Evolutionary conservation across 2,329 filamentous ascomycete genomes (phyloP), one percentile per base, ranked within the genome.

Genomic region (Ascochyta clinopodiicola): DNA sequence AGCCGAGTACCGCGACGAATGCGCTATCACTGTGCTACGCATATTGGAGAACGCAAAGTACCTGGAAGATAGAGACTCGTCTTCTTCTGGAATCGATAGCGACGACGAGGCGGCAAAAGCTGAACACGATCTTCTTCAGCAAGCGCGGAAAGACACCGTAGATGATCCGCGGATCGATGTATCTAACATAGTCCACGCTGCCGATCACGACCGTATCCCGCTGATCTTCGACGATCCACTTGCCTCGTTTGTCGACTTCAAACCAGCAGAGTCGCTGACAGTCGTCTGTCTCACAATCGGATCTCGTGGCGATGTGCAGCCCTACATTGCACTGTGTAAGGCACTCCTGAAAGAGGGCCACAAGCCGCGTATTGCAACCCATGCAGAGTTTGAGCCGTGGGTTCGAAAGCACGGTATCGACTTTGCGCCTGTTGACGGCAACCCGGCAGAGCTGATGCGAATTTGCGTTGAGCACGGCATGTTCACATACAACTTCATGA

Each of bases 381-480:
- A 99, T 72, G 83, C 81, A 22, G 94, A 98, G 74, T 99, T 99
- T 68, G 88, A 90, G 66, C 84, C 81, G 13, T 99, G 94, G 93
- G 86, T 99, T 39, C 86, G 92, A 71, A 86, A 87, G n/a, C 92
- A 98, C 71, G 95, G 94, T 0, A 97, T 99, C 66, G 92, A 95
- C 57, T 99, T 98, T 74, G 87, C 86, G 4, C 87, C 89, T 7
- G 89, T 99, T 0, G 92, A 89, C 59, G 95, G 95, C 29, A 92
- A 99, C 69, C 95, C 95, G 0, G 91, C 87, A 29, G 94, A 98
- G 75, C 83, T 99, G 40, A 98, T 99, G 94, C 86, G 89, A 1
- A 87, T 99, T 36, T 99, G 95, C 70, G 94, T 98, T 44, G 92
- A 98, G 72, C 92, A 98, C 70, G 95, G 95, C 68, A 98, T 96